phyloP scores from a whole-genome alignment of 1,284 basidiomycete genomes.

The Papiliotrema laurentii region DNA sequence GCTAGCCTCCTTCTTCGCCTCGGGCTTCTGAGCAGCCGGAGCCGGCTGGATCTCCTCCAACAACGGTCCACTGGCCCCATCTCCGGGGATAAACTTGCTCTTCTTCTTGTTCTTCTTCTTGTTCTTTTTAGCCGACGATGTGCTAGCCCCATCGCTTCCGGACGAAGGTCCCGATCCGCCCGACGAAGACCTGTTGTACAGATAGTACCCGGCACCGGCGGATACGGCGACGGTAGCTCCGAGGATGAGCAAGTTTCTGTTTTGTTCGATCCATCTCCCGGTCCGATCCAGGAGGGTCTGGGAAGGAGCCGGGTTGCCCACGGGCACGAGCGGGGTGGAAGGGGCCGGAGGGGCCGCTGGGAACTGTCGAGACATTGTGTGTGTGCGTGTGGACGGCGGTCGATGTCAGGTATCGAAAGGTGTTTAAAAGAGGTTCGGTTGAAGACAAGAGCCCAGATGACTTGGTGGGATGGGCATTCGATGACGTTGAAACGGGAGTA shows the following conservation, averaged over 20 bases:
- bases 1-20: background rate
- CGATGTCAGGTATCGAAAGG: too few species aligned
- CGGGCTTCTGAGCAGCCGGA: conserved; percentile 16
- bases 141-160: conserved; percentile 34
- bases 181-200: conserved; percentile 37
- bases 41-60: conserved; percentile 60
- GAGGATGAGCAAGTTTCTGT: conserved; percentile 43
- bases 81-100: conserved; percentile 45
- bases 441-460: background rate
- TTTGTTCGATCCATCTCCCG: conserved; percentile 44
- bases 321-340: conserved; percentile 3
- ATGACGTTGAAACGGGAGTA: too few species aligned
- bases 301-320: too few species aligned
- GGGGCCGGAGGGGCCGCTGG: conserved; percentile 10
- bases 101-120: conserved; percentile 53
- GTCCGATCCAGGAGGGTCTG: conserved; percentile 33
- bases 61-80: conserved; percentile 61
- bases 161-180: conserved; percentile 3
- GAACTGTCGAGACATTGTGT: conserved; percentile 1
- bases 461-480: too few species aligned
- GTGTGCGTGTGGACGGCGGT: too few species aligned
- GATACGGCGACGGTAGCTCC: conserved; percentile 65
- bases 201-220: conserved; percentile 71
- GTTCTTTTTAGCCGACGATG: conserved; percentile 57
- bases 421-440: too few species aligned